Evolutionary conservation across 2,329 filamentous ascomycete species (phyloP).

Genomic region (Monosporascus ibericus): DNA sequence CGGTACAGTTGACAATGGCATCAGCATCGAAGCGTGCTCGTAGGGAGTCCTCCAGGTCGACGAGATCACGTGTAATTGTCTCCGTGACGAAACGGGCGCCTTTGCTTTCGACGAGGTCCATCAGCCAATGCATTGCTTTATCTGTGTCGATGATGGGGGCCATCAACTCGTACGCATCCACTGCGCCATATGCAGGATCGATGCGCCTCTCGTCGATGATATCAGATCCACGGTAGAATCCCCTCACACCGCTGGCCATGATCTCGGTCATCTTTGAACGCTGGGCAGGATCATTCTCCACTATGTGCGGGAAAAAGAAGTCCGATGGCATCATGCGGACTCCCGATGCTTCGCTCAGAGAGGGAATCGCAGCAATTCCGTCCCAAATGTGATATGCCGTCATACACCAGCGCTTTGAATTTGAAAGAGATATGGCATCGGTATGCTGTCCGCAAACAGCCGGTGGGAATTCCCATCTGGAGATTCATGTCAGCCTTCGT

Average conservation of each 20-base stretch:
- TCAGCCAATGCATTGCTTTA: constrained; percentile 35
- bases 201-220: constrained; percentile 30
- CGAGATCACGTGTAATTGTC: constrained; percentile 29
- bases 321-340: constrained; percentile 31
- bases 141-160: constrained; percentile 42
- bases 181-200: constrained; percentile 27
- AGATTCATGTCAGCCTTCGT: background rate
- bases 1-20: constrained; percentile 38
- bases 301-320: constrained; percentile 31
- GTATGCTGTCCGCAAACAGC: constrained; percentile 38
- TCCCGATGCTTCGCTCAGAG: constrained; percentile 25
- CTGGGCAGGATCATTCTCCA: constrained; percentile 28
- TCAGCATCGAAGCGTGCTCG: constrained; percentile 29
- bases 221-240: constrained; percentile 29
- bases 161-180: constrained; percentile 38
- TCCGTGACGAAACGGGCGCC: constrained; percentile 33
- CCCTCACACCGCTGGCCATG: constrained; percentile 30
- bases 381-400: constrained; percentile 35
- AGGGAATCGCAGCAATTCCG: constrained; percentile 29
- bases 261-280: constrained; percentile 34
- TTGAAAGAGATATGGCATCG: constrained; percentile 31
- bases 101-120: constrained; percentile 33
- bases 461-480: constrained; percentile 37
- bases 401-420: constrained; percentile 36
- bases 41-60: constrained; percentile 28